Evolutionary conservation across 768 basidiomycete genomes (phyloP).

Genomic region (Boletus sp.): DNA sequence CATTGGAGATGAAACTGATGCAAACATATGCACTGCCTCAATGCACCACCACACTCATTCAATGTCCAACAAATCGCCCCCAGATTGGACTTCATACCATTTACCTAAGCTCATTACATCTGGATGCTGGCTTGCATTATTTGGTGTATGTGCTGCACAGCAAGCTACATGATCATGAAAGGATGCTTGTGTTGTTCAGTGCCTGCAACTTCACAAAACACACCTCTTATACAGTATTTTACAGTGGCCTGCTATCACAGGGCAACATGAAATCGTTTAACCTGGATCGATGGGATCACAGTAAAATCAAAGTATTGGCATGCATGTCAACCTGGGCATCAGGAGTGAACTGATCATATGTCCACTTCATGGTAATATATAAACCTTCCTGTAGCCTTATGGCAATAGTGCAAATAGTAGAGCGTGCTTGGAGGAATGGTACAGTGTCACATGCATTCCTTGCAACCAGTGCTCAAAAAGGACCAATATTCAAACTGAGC

Average conservation of each 20-base stretch:
- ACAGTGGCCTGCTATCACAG: background rate
- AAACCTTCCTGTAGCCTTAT: background rate
- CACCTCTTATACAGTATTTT: background rate
- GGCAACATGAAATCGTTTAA: background rate
- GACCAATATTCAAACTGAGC: background rate
- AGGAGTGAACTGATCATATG: conserved; percentile 1
- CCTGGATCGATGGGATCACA: background rate
- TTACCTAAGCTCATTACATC: background rate
- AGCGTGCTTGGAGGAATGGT: conserved; percentile 6
- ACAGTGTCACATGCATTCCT: conserved; percentile 5
- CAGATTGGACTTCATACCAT: conserved; percentile 5
- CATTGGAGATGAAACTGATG: background rate
- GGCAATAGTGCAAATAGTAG: background rate
- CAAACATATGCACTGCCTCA: background rate
- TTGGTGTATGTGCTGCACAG: background rate
- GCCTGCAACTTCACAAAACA: background rate
- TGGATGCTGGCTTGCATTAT: background rate
- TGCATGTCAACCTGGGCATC: conserved; percentile 2
- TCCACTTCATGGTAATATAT: conserved; percentile 2
- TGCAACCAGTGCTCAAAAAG: background rate
- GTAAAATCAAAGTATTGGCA: background rate
- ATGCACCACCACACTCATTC: background rate
- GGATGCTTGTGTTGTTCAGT: background rate
- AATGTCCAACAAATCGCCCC: background rate
- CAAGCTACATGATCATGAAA: background rate